These are phyloP conservation scores for Xylaria castorea DNA, from an alignment of 495 filamentous ascomycete genomes.

Conservation along the genomic window DNA sequence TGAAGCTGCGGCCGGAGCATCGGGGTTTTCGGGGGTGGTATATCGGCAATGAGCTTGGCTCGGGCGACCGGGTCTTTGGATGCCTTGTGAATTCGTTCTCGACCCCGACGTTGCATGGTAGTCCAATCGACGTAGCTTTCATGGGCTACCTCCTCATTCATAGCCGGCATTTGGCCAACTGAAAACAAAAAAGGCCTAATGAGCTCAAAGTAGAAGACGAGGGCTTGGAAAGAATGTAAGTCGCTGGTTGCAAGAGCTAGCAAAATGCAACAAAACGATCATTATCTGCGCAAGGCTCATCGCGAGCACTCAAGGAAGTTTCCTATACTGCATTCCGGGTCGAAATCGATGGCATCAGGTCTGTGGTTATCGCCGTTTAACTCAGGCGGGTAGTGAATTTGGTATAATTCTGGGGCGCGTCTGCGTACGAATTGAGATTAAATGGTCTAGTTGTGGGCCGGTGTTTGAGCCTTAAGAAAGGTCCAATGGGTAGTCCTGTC, in stretches of 20 bases:
- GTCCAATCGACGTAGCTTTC: constrained; percentile 31
- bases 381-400: neutral
- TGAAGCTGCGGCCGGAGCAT: constrained; percentile 31
- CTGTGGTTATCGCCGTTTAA: neutral
- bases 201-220: neutral
- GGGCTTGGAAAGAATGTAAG: neutral
- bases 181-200: neutral
- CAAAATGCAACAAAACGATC: neutral
- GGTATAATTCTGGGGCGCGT: neutral
- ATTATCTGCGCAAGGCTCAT: constrained; percentile 4
- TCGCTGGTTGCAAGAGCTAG: neutral
- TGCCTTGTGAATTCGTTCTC: constrained; percentile 35
- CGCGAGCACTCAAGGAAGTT: neutral
- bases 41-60: constrained; percentile 34
- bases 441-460: neutral
- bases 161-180: neutral
- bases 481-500: neutral
- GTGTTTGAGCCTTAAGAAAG: neutral
- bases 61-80: constrained; percentile 34
- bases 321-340: neutral
- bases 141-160: constrained; percentile 1
- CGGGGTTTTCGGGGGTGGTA: constrained; percentile 28
- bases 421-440: neutral
- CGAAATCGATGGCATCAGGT: neutral
- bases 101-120: constrained; percentile 35